These are phyloP conservation scores for Furcasterigmium furcatum DNA, from an alignment of 2,329 filamentous ascomycete species.

Conservation along the genomic window DNA sequence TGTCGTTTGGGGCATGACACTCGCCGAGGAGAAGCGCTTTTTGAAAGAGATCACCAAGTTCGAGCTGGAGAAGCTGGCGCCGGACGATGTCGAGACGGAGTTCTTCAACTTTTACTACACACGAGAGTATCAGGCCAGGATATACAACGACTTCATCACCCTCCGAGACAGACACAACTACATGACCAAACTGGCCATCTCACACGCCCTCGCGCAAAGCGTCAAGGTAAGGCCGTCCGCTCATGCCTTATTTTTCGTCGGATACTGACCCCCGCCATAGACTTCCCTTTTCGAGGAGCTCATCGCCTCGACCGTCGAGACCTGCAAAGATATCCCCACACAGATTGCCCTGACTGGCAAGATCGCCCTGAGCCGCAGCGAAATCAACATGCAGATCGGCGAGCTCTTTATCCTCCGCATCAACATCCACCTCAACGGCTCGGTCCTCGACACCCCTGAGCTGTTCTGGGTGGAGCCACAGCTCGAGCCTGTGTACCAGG, in stretches of 20 bases:
- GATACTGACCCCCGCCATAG: slow-evolving; percentile 30
- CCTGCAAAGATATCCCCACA: slow-evolving; percentile 87
- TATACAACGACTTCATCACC: slow-evolving; percentile 99
- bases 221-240: slow-evolving; percentile 64
- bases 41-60: slow-evolving; percentile 94
- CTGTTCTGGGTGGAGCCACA: slow-evolving; percentile 98
- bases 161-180: slow-evolving; percentile 92
- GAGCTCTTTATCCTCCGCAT: slow-evolving; percentile 97
- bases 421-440: slow-evolving; percentile 96
- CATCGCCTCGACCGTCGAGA: slow-evolving; percentile 88
- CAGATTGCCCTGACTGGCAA: slow-evolving; percentile 92
- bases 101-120: slow-evolving; percentile 99
- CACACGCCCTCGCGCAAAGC: slow-evolving; percentile 90
- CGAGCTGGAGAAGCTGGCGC: slow-evolving; percentile 82
- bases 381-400: slow-evolving; percentile 99
- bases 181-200: slow-evolving; percentile 97
- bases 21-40: slow-evolving; percentile 85
- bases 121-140: slow-evolving; percentile 92
- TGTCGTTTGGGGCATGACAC: slow-evolving; percentile 96
- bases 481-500: slow-evolving; percentile 93
- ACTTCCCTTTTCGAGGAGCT: slow-evolving; percentile 96
- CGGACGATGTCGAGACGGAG: slow-evolving; percentile 90
- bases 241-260: not conserved
- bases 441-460: slow-evolving; percentile 93
- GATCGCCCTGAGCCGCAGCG: slow-evolving; percentile 78